Evolutionary conservation across 805 yeast genomes (phyloP).

Genomic region (Candida endomychidarum): DNA sequence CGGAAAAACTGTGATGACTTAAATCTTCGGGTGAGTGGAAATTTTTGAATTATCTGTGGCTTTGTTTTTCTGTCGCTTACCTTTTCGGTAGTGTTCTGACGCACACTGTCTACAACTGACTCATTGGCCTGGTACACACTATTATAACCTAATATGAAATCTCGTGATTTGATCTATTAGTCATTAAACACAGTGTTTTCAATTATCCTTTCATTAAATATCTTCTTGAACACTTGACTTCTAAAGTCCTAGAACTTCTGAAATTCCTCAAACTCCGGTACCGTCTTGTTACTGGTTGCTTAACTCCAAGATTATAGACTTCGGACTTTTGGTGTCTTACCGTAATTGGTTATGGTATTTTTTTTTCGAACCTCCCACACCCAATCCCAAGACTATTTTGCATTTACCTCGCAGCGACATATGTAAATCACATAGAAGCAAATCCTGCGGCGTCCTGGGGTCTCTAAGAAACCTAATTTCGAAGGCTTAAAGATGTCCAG

Average conservation of each 20-base stretch:
- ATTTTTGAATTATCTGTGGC: not conserved
- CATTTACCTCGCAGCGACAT: no score
- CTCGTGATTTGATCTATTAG: not conserved
- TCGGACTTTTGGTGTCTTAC: not conserved
- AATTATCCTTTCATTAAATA: no score
- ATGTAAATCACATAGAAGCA: no score
- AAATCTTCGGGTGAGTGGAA: slow-evolving; percentile 2
- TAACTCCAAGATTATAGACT: slow-evolving; percentile 1
- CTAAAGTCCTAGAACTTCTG: no score
- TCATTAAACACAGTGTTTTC: no score
- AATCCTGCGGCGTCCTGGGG: no score
- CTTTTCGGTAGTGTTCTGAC: not conserved
- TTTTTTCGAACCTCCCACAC: no score
- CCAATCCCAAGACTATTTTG: no score
- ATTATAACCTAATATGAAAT: no score
- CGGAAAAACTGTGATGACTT: slow-evolving; percentile 2
- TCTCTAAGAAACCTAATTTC: no score
- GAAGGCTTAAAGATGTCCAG: no score
- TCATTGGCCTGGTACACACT: not conserved
- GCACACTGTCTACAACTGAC: slow-evolving; percentile 1
- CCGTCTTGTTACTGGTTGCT: not conserved
- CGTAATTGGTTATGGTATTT: not conserved
- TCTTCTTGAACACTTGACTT: no score
- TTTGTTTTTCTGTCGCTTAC: not conserved
- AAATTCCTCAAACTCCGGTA: not conserved